phyloP scores from a whole-genome alignment of 805 yeast genomes.

The Barnettozyma californica region DNA sequence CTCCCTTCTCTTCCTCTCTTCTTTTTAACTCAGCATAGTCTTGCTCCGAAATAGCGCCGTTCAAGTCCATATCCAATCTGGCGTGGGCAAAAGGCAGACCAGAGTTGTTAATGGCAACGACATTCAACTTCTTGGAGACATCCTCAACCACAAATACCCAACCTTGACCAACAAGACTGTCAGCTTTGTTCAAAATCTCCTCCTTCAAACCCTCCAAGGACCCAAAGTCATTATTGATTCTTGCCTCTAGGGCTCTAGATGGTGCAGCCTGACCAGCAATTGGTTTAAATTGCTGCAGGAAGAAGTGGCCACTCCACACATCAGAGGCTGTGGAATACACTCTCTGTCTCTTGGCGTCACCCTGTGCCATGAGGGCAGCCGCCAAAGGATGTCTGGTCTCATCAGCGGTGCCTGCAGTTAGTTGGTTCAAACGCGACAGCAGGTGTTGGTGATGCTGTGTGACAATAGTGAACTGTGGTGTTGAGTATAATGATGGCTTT shows the following conservation, averaged over 20 bases:
- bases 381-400: slow-evolving; percentile 76
- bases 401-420: slow-evolving; percentile 73
- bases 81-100: slow-evolving; percentile 74
- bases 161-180: slow-evolving; percentile 50
- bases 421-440: slow-evolving; percentile 52
- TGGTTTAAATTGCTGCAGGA: slow-evolving; percentile 54
- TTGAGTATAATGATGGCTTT: slow-evolving; percentile 44
- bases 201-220: slow-evolving; percentile 20
- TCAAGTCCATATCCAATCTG: slow-evolving; percentile 70
- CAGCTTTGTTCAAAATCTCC: slow-evolving; percentile 14
- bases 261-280: slow-evolving; percentile 26
- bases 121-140: slow-evolving; percentile 50
- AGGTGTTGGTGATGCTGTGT: slow-evolving; percentile 65
- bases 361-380: slow-evolving; percentile 60
- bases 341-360: slow-evolving; percentile 57
- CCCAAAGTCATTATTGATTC: slow-evolving; percentile 35
- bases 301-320: slow-evolving; percentile 87
- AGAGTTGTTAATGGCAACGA: slow-evolving; percentile 58
- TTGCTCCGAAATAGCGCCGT: slow-evolving; percentile 57
- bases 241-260: slow-evolving; percentile 29
- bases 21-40: slow-evolving; percentile 46
- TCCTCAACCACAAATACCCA: slow-evolving; percentile 72
- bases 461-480: slow-evolving; percentile 61
- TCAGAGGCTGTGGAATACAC: slow-evolving; percentile 88
- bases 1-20: slow-evolving; percentile 33